These are phyloP conservation scores for Plectranthus barbatus DNA, from an alignment of 257 asterid genomes.

Conservation along the genomic window DNA sequence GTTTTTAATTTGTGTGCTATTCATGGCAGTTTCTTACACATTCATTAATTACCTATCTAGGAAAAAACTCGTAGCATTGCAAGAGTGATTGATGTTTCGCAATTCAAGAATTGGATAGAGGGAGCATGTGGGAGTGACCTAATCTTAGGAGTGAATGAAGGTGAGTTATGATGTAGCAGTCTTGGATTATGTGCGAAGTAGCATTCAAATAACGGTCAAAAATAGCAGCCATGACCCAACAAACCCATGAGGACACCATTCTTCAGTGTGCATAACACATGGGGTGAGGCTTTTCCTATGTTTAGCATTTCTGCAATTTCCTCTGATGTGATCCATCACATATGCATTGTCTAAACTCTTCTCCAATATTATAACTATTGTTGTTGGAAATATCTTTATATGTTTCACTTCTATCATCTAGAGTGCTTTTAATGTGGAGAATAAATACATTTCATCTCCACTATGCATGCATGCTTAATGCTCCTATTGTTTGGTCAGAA, in stretches of 20 bases:
- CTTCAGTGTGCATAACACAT: conserved; percentile 18
- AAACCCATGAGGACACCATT: conserved; percentile 10
- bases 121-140: conserved; percentile 19
- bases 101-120: not conserved
- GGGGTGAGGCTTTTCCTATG: conserved; percentile 37
- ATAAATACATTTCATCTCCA: conserved; percentile 27
- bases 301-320: conserved; percentile 24
- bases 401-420: not conserved
- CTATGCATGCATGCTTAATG: too few relatives aligned
- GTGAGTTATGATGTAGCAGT: not conserved
- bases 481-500: too few relatives aligned
- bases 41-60: not conserved
- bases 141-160: conserved; percentile 15
- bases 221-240: conserved; percentile 21
- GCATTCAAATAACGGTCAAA: conserved; percentile 13
- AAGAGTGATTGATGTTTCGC: too few relatives aligned
- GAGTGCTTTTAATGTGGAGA: conserved; percentile 17
- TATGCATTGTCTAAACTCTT: conserved; percentile 12
- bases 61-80: not conserved
- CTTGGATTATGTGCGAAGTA: conserved; percentile 17
- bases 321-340: conserved; percentile 33
- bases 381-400: not conserved
- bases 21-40: too few relatives aligned
- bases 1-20: too few relatives aligned
- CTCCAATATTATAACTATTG: not conserved